These are phyloP conservation scores for Rosa hybrid DNA, from an alignment of 331 rosid genomes.

Conservation along the genomic window DNA sequence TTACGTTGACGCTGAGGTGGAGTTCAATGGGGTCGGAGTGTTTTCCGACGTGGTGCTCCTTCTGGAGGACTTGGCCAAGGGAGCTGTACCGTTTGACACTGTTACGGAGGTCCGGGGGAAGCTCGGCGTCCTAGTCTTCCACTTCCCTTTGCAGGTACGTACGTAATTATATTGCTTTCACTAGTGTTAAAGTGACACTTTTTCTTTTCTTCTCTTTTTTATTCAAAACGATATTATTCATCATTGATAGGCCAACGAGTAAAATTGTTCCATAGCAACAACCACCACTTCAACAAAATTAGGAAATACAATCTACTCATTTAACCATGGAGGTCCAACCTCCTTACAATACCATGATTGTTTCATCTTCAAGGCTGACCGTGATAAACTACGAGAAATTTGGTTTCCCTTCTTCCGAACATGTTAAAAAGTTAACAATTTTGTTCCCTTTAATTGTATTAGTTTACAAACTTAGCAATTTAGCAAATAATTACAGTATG, in stretches of 20 bases:
- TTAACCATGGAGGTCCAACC: no score
- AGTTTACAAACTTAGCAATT: neutral
- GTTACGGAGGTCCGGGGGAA: slow-evolving; percentile 46
- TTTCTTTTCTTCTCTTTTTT: no score
- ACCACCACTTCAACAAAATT: no score
- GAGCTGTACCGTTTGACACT: slow-evolving; percentile 59
- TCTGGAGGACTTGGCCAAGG: slow-evolving; percentile 69
- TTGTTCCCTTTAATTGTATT: neutral
- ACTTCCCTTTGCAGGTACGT: slow-evolving; percentile 57
- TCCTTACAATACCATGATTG: no score
- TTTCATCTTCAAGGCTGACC: no score
- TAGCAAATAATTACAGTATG: neutral
- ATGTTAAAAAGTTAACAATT: neutral
- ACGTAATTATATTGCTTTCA: neutral
- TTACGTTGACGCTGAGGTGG: slow-evolving; percentile 68
- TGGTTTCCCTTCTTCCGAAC: no score
- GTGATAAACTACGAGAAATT: no score
- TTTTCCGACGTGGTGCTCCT: slow-evolving; percentile 58
- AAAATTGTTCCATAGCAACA: no score
- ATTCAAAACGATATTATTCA: no score
- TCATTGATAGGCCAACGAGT: no score
- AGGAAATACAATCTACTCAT: no score
- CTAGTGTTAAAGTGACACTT: neutral
- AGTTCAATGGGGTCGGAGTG: slow-evolving; percentile 49
- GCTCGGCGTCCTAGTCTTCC: slow-evolving; percentile 49